A percentile compares a stretch with the other conserved stretches of the same genome.
Conservation (phyloP, 1,284 basidiomycete genomes). For the Microbotryomycetes sp. region DNA sequence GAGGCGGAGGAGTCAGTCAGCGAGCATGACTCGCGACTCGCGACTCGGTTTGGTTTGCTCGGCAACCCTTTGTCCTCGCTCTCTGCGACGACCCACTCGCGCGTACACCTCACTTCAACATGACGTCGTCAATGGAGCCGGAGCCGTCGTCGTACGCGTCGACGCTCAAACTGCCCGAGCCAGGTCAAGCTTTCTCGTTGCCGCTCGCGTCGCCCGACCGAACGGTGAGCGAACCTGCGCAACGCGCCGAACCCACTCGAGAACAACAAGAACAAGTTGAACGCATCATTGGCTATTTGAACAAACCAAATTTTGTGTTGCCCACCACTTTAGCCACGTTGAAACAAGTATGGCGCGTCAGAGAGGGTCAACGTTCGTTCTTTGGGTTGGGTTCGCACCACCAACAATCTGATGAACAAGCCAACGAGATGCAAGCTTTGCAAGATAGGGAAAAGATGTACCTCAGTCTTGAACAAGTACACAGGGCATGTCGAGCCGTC, state of each 20-base stretch:
- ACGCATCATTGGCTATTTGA: not conserved
- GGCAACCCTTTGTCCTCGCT: too few species aligned
- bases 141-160: not conserved
- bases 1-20: too few species aligned
- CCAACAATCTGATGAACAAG: constrained; percentile 4
- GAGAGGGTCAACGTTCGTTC: not conserved
- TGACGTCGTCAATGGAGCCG: not conserved
- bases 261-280: not conserved
- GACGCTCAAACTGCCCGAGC: not conserved
- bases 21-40: too few species aligned
- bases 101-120: not conserved
- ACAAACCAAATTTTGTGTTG: not conserved
- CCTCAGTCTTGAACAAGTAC: constrained; percentile 40
- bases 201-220: not conserved
- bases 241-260: not conserved
- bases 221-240: not conserved
- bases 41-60: too few species aligned
- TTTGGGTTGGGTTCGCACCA: not conserved
- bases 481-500: constrained; percentile 42
- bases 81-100: too few species aligned
- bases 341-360: not conserved
- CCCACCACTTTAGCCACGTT: not conserved
- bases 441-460: constrained; percentile 41
- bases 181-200: not conserved
- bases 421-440: constrained; percentile 28